A percentile compares a stretch with the other conserved stretches of the same genome.
Evolutionary conservation across 2,329 filamentous ascomycete genomes (phyloP).

Genomic region (Sclerotinia minor): DNA sequence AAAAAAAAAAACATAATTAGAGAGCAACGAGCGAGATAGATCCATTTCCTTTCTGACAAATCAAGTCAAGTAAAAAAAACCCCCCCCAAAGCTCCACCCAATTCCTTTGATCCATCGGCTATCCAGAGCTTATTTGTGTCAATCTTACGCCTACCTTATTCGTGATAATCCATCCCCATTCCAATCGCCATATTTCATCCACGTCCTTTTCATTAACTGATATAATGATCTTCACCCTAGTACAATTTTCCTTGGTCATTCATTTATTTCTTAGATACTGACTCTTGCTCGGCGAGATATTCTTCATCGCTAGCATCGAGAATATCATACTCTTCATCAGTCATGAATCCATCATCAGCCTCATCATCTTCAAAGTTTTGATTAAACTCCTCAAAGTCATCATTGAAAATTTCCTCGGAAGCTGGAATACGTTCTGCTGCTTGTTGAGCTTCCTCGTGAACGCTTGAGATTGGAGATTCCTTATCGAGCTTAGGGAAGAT

Average conservation of each 20-base stretch:
- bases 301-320: constrained; percentile 94
- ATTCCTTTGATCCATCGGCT: constrained; percentile 25
- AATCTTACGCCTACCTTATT: constrained; percentile 38
- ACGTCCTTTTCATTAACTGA: constrained; percentile 9
- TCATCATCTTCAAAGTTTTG: constrained; percentile 56
- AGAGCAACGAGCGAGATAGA: constrained; percentile 21
- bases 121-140: constrained; percentile 37
- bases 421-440: constrained; percentile 50
- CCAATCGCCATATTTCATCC: constrained; percentile 23
- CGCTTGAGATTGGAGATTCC: constrained; percentile 80
- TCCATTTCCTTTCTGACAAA: constrained; percentile 4
- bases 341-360: constrained; percentile 79
- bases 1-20: constrained; percentile 3
- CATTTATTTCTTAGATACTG: constrained; percentile 37
- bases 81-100: constrained; percentile 34
- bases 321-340: constrained; percentile 97
- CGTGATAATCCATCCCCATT: constrained; percentile 24
- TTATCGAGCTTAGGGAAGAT: constrained; percentile 96
- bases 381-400: constrained; percentile 52
- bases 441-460: constrained; percentile 60
- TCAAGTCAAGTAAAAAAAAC: constrained; percentile 23
- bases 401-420: constrained; percentile 40
- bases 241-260: constrained; percentile 22
- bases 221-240: constrained; percentile 1
- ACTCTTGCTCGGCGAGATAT: constrained; percentile 56